These are phyloP conservation scores for Trichoderma cornu-damae DNA, from an alignment of 2,329 filamentous ascomycete species.

Conservation along the genomic window DNA sequence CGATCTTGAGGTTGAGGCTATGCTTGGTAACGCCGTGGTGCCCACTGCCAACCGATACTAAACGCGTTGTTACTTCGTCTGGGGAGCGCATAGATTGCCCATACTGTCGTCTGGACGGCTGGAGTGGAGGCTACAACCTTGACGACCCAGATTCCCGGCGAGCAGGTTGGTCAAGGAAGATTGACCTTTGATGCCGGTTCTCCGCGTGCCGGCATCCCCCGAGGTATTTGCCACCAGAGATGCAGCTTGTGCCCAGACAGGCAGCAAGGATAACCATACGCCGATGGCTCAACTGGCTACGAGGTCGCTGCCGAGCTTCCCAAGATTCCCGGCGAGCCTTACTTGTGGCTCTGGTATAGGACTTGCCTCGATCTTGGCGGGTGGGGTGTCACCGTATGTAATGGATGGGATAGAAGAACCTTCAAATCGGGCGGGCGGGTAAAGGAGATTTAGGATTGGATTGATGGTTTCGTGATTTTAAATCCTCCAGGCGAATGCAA, in stretches of 20 bases:
- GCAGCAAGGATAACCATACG: conserved; percentile 26
- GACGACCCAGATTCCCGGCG: conserved; percentile 29
- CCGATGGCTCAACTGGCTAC: conserved; percentile 33
- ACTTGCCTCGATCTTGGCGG: conserved; percentile 34
- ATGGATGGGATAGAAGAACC: conserved; percentile 31
- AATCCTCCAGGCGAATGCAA: conserved; percentile 27
- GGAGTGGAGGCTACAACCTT: conserved; percentile 31
- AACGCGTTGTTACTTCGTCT: conserved; percentile 25
- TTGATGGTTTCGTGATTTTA: conserved; percentile 34
- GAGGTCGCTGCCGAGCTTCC: conserved; percentile 34
- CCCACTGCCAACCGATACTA: conserved; percentile 26
- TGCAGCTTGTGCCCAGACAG: conserved; percentile 26
- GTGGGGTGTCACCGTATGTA: conserved; percentile 27
- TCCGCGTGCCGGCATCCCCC: conserved; percentile 24
- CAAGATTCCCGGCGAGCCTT: conserved; percentile 22
- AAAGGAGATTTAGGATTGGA: conserved; percentile 32
- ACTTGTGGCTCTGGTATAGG: conserved; percentile 29
- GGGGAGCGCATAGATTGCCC: conserved; percentile 32
- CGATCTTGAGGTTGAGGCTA: conserved; percentile 28
- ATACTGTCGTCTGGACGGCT: conserved; percentile 35
- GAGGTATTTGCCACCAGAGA: conserved; percentile 34
- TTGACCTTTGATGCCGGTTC: conserved; percentile 29
- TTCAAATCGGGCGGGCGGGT: conserved; percentile 26
- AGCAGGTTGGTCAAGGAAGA: conserved; percentile 28
- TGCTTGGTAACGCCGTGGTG: conserved; percentile 28